Base-by-base conservation (phyloP, 148 eudicot species). In the Rheum nobile region DNA sequence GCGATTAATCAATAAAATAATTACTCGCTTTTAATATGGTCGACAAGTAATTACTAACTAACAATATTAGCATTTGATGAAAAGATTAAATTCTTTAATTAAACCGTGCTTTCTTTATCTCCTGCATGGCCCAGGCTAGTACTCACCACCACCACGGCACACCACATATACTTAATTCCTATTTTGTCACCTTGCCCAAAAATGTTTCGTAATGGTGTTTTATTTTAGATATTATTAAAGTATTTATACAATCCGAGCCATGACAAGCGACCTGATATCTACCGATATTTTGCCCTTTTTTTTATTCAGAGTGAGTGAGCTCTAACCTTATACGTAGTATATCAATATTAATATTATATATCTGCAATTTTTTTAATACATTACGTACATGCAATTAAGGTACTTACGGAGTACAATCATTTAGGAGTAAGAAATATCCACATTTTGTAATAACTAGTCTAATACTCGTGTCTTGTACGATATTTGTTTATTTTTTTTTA, bases 181-280 rank as follows among this genome's bases (percentile, higher is more conserved):
- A 59, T 28, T 59, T 12, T 57, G 67, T 57, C 67, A 57, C 67
- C 16, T 57, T 28, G 34, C 67, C 67, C 17, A 12, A 59, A 59
- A 59, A 24, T 28, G 34, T 59, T 28, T 26, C 34, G 34, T 59
- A 28, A 59, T 59, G 67, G 34, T 59, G 34, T 11, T 26, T 59
- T 59, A 11, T 3, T 46, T 48, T 48, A n/a, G 22, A 16, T 48
- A 48, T 48, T 4, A 19, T 59, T 59, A 59, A 10, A 28, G 26
- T 59, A 59, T 12, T 59, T 28, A 26, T 59, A 34, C 67, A 11
- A 28, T 59, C 12, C 34, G 17, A 59, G 16, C 67, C 67, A 59
- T 59, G 67, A 59, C 67, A 59, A 59, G 32, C 67, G 67, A 59
- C 67, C 31, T 24, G 16, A 59, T 59, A 59, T 59, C 67, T 59